These are phyloP conservation scores for Pyrrhoderma lamaoense DNA, from an alignment of 1,284 basidiomycete genomes.

Conservation along the genomic window DNA sequence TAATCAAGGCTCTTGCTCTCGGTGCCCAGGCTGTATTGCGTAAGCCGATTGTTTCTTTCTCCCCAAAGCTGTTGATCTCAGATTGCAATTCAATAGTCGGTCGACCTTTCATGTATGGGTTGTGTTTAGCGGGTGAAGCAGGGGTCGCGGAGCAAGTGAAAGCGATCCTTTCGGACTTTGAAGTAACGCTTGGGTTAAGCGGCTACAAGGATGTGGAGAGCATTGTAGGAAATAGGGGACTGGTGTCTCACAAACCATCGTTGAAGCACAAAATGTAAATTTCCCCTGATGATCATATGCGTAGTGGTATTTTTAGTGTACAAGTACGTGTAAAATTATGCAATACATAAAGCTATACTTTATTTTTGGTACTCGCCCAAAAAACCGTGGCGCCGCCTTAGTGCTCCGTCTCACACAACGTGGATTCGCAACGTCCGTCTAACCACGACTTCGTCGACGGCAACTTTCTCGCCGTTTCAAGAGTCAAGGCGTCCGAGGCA, in stretches of 20 bases:
- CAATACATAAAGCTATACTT: too few relatives aligned
- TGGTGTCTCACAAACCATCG: not conserved
- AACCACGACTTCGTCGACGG: not conserved
- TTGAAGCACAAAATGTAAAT: too few relatives aligned
- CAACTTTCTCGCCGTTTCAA: not conserved
- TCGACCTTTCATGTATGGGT: slow-evolving; percentile 44
- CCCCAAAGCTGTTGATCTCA: not conserved
- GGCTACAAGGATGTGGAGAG: slow-evolving; percentile 35
- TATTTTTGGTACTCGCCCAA: too few relatives aligned
- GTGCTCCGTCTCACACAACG: not conserved
- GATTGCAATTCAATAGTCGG: slow-evolving; percentile 29
- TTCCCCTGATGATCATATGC: too few relatives aligned
- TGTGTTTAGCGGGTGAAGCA: slow-evolving; percentile 43
- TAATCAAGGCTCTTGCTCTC: slow-evolving; percentile 69
- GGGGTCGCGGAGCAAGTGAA: slow-evolving; percentile 49
- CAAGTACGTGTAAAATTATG: too few relatives aligned
- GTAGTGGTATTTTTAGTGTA: too few relatives aligned
- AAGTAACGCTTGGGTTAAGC: slow-evolving; percentile 42
- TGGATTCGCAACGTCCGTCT: not conserved
- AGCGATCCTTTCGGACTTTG: slow-evolving; percentile 46
- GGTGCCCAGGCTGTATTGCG: slow-evolving; percentile 60
- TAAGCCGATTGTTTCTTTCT: slow-evolving; percentile 29
- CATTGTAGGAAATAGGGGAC: slow-evolving; percentile 23
- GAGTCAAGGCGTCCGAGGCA: too few relatives aligned
- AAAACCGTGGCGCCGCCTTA: too few relatives aligned